Percentiles rank a stretch among this genome's conserved stretches.
Evolutionary conservation across 2,329 filamentous ascomycete species (phyloP).

Genomic region (Pseudogymnoascus sp.): DNA sequence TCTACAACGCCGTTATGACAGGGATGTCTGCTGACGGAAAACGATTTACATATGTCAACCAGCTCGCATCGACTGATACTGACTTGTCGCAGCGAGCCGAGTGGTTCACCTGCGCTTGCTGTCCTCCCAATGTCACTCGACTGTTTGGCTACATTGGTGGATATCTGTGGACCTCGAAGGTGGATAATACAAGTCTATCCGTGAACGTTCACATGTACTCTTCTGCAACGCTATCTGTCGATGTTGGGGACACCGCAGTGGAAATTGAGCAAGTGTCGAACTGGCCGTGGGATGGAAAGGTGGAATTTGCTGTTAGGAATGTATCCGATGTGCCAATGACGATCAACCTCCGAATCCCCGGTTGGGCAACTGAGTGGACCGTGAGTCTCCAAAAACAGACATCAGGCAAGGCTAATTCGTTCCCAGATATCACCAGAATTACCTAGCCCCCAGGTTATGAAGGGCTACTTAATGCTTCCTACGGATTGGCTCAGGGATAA

Average conservation of each 20-base stretch:
- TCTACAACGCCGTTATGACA: conserved; percentile 54
- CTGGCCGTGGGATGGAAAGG: conserved; percentile 50
- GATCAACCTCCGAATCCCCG: conserved; percentile 46
- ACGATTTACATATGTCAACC: conserved; percentile 55
- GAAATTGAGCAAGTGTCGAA: conserved; percentile 42
- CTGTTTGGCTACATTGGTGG: conserved; percentile 49
- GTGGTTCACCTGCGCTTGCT: conserved; percentile 55
- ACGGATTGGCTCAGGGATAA: conserved; percentile 34
- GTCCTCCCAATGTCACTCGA: conserved; percentile 51
- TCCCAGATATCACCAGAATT: conserved; percentile 14
- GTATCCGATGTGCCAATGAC: conserved; percentile 29
- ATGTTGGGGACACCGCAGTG: conserved; percentile 30
- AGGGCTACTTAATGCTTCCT: conserved; percentile 43
- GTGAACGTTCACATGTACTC: conserved; percentile 52
- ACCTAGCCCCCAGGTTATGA: conserved; percentile 27
- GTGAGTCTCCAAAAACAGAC: conserved; percentile 19
- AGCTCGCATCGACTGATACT: conserved; percentile 45
- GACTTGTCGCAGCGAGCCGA: conserved; percentile 43
- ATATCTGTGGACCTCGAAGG: conserved; percentile 43
- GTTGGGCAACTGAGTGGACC: conserved; percentile 38
- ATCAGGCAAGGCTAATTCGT: background rate
- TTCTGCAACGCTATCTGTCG: conserved; percentile 38
- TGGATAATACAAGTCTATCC: conserved; percentile 18
- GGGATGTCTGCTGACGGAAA: conserved; percentile 49
- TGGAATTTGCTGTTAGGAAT: conserved; percentile 38